A percentile compares a stretch with the other conserved stretches of the same genome.
Conservation (phyloP, 177 flowering plant genomes). For the Telopea speciosissima region DNA sequence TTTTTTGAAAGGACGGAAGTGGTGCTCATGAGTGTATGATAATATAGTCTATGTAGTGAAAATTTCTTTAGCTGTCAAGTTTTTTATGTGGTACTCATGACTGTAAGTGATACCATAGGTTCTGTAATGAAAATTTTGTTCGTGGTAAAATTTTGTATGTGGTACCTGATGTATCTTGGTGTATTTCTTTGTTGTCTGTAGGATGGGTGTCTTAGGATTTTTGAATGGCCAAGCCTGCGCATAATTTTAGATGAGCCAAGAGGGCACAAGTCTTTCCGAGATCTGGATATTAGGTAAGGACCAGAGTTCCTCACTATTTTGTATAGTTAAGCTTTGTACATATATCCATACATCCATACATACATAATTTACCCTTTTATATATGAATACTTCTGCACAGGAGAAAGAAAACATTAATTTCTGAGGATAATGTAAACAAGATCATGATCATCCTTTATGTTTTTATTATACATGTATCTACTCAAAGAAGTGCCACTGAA, state of each 20-base stretch:
- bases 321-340: not conserved
- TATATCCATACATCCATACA: not conserved
- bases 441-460: too few relatives aligned
- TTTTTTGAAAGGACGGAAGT: not conserved
- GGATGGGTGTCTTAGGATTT: conserved; percentile 93
- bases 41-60: not conserved
- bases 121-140: not conserved
- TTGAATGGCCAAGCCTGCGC: conserved; percentile 85
- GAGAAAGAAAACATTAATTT: too few relatives aligned
- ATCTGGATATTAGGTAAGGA: conserved; percentile 84
- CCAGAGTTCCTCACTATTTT: not conserved
- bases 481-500: too few relatives aligned
- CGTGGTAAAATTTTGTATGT: not conserved
- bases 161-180: not conserved
- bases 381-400: not conserved
- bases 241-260: conserved; percentile 73
- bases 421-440: too few relatives aligned
- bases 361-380: not conserved
- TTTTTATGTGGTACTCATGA: not conserved
- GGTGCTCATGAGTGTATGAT: not conserved
- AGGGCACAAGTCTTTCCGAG: conserved; percentile 78
- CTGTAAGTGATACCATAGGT: not conserved
- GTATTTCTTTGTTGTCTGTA: conserved; percentile 18
- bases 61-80: not conserved
- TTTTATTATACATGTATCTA: too few relatives aligned